Evolutionary conservation across 257 asterid species (phyloP), one percentile per base, ranked within the genome.

Genomic region (Solanum paucissectum): DNA sequence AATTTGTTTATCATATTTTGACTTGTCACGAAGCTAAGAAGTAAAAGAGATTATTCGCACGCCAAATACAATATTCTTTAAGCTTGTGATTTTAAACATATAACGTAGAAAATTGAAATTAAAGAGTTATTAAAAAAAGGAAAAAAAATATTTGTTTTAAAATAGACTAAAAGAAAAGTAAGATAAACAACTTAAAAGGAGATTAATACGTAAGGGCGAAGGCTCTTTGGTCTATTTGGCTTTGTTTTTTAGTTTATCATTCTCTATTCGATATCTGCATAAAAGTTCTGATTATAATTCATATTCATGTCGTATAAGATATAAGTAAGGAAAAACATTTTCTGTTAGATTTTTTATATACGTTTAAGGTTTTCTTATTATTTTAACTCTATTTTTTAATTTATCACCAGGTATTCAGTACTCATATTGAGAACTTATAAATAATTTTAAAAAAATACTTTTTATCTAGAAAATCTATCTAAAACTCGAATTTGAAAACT

Each of bases 381-480:
- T 52, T 52, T 9, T 52, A 52, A 52, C 9, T 52, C 1, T 52
- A 4, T 18, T 52, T 52, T 46, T 33, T 33, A 33, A 33, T 33
- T 33, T 33, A 33, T 33, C 34, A 33, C 2, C 34, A 33, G 4
- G 34, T 33, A 2, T 33, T 52, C 3, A 23, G 9, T 60, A 23
- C 9, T 8, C 4, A 60, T 60, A 60, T 60, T 23, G 1, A 60
- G 1, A 60, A 1, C 6, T 60, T 0, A 60, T 60, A 60, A 60
- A 60, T 60, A 60, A 60, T 21, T 60, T 3, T 7, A 5, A 60
- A 21, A 2, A 60, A 58, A 58, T 58, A 5, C 6, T 60, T 60
- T 0, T 8, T 3, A 21, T 60, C 0, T 0, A 60, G 0, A 62
- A 62, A 62, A 2, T 0, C 0, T 11, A 25, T 1, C 1, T 25